Evolutionary conservation across 1,284 basidiomycete genomes (phyloP).

Genomic region (Fomitopsis palustris): DNA sequence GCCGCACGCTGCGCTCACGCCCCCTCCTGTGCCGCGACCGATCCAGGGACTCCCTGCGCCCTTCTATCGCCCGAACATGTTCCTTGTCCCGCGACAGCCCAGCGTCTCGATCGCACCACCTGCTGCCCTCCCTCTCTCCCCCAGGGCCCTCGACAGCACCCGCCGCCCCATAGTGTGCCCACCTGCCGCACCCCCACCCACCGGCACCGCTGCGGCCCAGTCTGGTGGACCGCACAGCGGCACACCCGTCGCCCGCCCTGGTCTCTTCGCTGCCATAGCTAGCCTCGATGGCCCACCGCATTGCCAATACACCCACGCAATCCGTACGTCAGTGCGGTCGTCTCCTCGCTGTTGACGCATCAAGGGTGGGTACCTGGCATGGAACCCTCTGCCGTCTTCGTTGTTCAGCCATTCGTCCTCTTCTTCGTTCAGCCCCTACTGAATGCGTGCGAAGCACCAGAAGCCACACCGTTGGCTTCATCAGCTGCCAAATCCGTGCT

Average conservation of each 20-base stretch:
- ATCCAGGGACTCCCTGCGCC: neutral
- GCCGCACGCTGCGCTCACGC: neutral
- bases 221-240: neutral
- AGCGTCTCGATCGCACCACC: constrained; percentile 2
- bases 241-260: neutral
- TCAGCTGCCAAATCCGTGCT: no score
- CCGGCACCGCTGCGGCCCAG: neutral
- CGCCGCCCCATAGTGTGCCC: neutral
- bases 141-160: neutral
- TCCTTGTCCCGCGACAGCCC: neutral
- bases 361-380: neutral
- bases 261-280: neutral
- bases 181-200: neutral
- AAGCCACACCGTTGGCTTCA: neutral
- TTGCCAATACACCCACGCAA: neutral
- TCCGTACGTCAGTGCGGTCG: neutral
- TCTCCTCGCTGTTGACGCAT: neutral
- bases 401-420: neutral
- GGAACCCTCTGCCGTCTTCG: neutral
- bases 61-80: constrained; percentile 1
- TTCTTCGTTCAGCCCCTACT: neutral
- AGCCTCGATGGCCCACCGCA: neutral
- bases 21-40: neutral
- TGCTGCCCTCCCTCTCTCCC: neutral
- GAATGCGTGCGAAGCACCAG: neutral